Percentiles rank a stretch among this genome's conserved stretches.
Evolutionary conservation across 2,329 filamentous ascomycete species (phyloP).

Genomic region (Xylariaceae sp.): DNA sequence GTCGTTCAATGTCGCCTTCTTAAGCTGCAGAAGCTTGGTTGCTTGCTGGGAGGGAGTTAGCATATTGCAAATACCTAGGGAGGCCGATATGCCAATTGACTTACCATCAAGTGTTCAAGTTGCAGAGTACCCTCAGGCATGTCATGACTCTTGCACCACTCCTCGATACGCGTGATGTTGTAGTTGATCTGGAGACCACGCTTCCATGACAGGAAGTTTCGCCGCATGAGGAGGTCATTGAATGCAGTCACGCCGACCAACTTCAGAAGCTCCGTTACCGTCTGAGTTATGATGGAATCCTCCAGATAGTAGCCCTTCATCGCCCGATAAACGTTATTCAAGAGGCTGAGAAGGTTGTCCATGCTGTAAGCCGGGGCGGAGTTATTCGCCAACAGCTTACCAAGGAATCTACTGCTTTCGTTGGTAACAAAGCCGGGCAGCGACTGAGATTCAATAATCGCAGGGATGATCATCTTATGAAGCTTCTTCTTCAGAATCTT

Average conservation of each 20-base stretch:
- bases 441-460: slow-evolving; percentile 98
- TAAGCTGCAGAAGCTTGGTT: slow-evolving; percentile 94
- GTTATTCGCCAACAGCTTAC: slow-evolving; percentile 88
- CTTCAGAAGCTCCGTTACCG: slow-evolving; percentile 85
- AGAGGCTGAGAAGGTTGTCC: slow-evolving; percentile 91
- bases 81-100: slow-evolving; percentile 22
- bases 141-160: slow-evolving; percentile 99
- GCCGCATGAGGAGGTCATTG: slow-evolving; percentile 94
- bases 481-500: slow-evolving; percentile 99
- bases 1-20: slow-evolving; percentile 98
- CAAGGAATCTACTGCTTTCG: slow-evolving; percentile 95
- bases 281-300: slow-evolving; percentile 92
- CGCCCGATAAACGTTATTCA: slow-evolving; percentile 96
- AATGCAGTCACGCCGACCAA: slow-evolving; percentile 96
- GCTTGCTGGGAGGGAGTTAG: slow-evolving; percentile 62
- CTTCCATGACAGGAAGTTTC: slow-evolving; percentile 99
- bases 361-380: slow-evolving; percentile 96
- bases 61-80: too few relatives aligned
- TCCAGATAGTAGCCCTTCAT: slow-evolving; percentile 99
- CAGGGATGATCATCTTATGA: slow-evolving; percentile 98
- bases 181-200: slow-evolving; percentile 99
- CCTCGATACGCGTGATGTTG: slow-evolving; percentile 98
- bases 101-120: slow-evolving; percentile 94
- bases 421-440: slow-evolving; percentile 97
- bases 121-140: slow-evolving; percentile 98